Conservation (phyloP, 148 eudicot species). For the Camellia japonica region DNA sequence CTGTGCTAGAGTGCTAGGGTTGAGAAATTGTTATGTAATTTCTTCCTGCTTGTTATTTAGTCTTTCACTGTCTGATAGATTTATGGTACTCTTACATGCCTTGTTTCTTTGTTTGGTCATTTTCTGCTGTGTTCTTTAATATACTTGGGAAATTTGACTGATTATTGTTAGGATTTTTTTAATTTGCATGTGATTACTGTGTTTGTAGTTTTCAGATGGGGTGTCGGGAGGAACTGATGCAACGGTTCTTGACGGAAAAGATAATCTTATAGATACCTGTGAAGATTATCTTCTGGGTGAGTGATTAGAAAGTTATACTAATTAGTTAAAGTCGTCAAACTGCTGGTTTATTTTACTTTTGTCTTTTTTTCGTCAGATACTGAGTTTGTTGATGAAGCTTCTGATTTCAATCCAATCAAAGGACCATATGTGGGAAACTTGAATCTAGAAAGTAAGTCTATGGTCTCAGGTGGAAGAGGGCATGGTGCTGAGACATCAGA, state of each 20-base stretch:
- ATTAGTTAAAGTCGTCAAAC: background rate
- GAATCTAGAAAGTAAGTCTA: conserved; percentile 6
- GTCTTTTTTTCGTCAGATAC: conserved; percentile 15
- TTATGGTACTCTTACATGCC: background rate
- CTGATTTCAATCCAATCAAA: conserved; percentile 15
- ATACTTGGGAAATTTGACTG: background rate
- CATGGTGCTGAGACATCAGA: conserved; percentile 10
- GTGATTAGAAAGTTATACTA: background rate
- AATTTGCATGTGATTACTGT: background rate
- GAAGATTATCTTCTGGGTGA: conserved; percentile 26
- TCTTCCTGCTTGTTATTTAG: background rate
- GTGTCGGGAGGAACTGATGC: conserved; percentile 7
- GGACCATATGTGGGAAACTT: background rate
- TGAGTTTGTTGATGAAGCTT: conserved; percentile 16
- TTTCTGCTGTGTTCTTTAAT: background rate
- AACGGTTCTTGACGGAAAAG: conserved; percentile 9
- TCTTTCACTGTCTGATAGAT: background rate
- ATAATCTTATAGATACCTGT: conserved; percentile 8
- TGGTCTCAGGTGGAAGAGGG: background rate
- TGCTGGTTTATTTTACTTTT: background rate
- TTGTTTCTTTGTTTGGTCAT: background rate
- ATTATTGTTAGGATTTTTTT: background rate
- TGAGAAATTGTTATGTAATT: too few relatives aligned
- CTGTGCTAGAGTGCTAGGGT: too few relatives aligned
- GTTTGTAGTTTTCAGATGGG: conserved; percentile 21